These are phyloP conservation scores for Penicillium brevicompactum DNA, from an alignment of 2,329 filamentous ascomycete genomes.

Conservation along the genomic window DNA sequence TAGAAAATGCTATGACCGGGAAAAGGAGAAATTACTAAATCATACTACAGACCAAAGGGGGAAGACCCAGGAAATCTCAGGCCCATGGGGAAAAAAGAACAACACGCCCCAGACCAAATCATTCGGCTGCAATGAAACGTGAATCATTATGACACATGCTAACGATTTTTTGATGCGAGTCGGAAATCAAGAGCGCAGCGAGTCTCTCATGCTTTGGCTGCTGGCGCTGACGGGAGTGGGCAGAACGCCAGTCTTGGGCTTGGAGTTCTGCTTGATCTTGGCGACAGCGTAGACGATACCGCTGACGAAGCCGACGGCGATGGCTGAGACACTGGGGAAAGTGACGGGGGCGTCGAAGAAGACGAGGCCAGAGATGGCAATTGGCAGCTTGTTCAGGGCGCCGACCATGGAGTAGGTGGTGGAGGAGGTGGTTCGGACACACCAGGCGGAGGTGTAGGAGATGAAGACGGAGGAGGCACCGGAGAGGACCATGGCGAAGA, in stretches of 20 bases:
- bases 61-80: neutral
- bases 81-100: conserved; percentile 4
- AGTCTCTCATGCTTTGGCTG: conserved; percentile 86
- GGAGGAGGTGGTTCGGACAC: conserved; percentile 93
- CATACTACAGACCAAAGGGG: conserved; percentile 19
- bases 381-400: conserved; percentile 95
- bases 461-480: conserved; percentile 94
- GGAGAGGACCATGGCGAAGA: conserved; percentile 90
- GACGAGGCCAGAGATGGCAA: conserved; percentile 85
- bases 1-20: conserved; percentile 22
- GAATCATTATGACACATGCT: conserved; percentile 33
- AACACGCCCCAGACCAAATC: conserved; percentile 15
- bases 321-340: conserved; percentile 87
- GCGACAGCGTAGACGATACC: conserved; percentile 88
- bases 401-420: conserved; percentile 99
- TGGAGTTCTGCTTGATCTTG: conserved; percentile 76
- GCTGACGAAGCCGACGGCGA: conserved; percentile 85
- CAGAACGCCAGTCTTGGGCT: conserved; percentile 67
- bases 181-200: conserved; percentile 64
- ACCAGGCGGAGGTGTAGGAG: conserved; percentile 99
- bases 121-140: conserved; percentile 29
- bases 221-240: conserved; percentile 84
- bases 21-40: conserved; percentile 24
- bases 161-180: conserved; percentile 7
- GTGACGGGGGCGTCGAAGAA: conserved; percentile 97